These are phyloP conservation scores for Leccinum griseonigrum DNA, from an alignment of 1,284 basidiomycete genomes.

Conservation along the genomic window DNA sequence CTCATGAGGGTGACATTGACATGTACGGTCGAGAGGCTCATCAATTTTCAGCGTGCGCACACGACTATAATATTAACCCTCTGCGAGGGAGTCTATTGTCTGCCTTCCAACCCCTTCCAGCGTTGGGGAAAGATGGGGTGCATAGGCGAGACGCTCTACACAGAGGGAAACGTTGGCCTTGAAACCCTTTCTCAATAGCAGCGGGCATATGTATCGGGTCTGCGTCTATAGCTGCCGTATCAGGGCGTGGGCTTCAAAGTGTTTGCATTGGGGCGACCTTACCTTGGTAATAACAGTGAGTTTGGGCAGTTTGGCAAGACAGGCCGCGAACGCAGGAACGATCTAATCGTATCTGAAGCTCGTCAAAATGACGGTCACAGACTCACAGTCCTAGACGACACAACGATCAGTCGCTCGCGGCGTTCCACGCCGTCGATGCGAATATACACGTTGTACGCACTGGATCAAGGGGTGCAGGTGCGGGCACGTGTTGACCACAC, in stretches of 20 bases:
- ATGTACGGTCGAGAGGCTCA: too few relatives aligned
- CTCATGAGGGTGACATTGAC: neutral
- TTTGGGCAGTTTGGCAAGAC: slow-evolving; percentile 33
- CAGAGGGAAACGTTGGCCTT: slow-evolving; percentile 24
- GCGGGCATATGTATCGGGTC: slow-evolving; percentile 22
- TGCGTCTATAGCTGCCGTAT: slow-evolving; percentile 3
- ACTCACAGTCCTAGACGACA: slow-evolving; percentile 19
- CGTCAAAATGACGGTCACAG: slow-evolving; percentile 23
- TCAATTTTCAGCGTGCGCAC: neutral
- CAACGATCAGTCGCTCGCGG: neutral
- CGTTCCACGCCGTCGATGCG: neutral
- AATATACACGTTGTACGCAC: slow-evolving; percentile 6
- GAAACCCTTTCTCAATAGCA: slow-evolving; percentile 28
- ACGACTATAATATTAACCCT: neutral
- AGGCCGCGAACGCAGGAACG: slow-evolving; percentile 32
- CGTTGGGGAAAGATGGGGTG: slow-evolving; percentile 31
- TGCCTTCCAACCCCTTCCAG: slow-evolving; percentile 13
- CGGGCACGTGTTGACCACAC: slow-evolving; percentile 1
- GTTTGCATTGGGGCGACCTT: neutral
- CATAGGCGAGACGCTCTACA: slow-evolving; percentile 30
- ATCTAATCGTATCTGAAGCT: slow-evolving; percentile 13
- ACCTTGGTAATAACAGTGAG: slow-evolving; percentile 30
- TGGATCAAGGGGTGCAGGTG: slow-evolving; percentile 8
- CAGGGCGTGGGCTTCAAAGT: neutral
- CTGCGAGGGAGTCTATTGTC: slow-evolving; percentile 9